A percentile compares a stretch with the other conserved stretches of the same genome.
Conservation (phyloP, 805 yeast genomes). For the Barnettozyma pratensis region DNA sequence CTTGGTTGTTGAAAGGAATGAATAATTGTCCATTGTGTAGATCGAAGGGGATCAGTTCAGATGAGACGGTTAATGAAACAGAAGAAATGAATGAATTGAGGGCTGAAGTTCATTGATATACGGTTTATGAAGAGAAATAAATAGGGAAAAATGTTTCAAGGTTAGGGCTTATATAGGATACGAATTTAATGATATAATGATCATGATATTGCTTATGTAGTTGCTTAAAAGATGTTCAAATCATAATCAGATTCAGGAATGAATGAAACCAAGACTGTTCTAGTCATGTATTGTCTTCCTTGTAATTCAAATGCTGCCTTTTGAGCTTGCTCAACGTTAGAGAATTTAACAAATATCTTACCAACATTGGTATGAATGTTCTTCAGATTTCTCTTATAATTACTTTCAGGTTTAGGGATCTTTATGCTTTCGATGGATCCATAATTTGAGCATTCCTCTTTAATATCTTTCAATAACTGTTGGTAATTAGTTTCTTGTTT, state of each 20-base stretch:
- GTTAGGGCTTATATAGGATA: too few species aligned
- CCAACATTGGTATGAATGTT: constrained; percentile 58
- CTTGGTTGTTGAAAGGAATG: constrained; percentile 48
- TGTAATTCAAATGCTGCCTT: constrained; percentile 53
- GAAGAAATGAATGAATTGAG: too few species aligned
- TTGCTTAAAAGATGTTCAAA: constrained; percentile 20
- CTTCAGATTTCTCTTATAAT: constrained; percentile 40
- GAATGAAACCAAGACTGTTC: constrained; percentile 63
- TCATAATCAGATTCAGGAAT: constrained; percentile 57
- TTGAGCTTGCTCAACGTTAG: constrained; percentile 42
- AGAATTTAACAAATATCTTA: constrained; percentile 64
- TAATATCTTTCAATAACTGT: constrained; percentile 49
- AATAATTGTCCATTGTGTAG: constrained; percentile 59
- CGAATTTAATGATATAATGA: not conserved
- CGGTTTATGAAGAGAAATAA: too few species aligned
- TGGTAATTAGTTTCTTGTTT: constrained; percentile 42
- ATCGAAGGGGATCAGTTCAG: constrained; percentile 32
- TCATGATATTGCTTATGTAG: not conserved
- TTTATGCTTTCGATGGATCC: constrained; percentile 50
- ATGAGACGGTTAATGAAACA: too few species aligned
- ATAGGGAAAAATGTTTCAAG: too few species aligned
- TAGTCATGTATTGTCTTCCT: constrained; percentile 62
- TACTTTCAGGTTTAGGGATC: constrained; percentile 52
- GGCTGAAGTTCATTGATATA: too few species aligned
- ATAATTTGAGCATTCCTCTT: constrained; percentile 39